Evolutionary conservation across 768 basidiomycete species (phyloP), one percentile per base, ranked within the genome.

Genomic region (Tulasnella sp.): DNA sequence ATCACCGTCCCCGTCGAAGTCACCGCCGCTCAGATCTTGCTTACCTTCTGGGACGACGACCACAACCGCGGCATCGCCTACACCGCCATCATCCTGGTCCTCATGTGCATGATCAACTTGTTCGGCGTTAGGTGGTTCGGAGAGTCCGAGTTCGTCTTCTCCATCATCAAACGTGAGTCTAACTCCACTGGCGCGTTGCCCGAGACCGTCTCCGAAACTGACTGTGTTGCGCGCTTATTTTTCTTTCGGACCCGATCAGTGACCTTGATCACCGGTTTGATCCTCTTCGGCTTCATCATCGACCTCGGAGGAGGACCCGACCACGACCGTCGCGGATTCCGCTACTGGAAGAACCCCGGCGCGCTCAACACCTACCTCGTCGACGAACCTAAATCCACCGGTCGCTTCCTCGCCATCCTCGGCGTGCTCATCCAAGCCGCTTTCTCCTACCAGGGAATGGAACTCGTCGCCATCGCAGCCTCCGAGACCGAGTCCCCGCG

Each of bases 371-470:
- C 40, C 36, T 66, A 72, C 59, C 75, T 75, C 17, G 67, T 64
- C 59, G 52, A 42, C 29, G 36, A 44, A 5, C 37, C 36, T 44
- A 68, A 67, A 44, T 3, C 36, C 72, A 73, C 73, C 52, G 83
- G 85, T 71, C 77, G 79, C 26, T 83, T 83, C 78, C 76, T 84
- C 26, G 83, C 77, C 22, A 78, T 83, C 67, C 35, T 84, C 44
- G 77, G 79, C 37, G 83, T 83, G 3, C 74, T 86, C 72, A 82
- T 86, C 52, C 83, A 84, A 75, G 86, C 86, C 16, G 87, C 87
- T 1, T 94, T 91, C 83, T 90, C 90, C 5, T 89, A 88, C 82
- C 87, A 90, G 76, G 90, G 88, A 42, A 86, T 91, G 82, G 91
- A 93, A 77, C 80, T 90, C 47, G 87, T 92, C 62, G 75, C 52